phyloP scores from a whole-genome alignment of 495 filamentous ascomycete species.

The Trichoderma reesei region DNA sequence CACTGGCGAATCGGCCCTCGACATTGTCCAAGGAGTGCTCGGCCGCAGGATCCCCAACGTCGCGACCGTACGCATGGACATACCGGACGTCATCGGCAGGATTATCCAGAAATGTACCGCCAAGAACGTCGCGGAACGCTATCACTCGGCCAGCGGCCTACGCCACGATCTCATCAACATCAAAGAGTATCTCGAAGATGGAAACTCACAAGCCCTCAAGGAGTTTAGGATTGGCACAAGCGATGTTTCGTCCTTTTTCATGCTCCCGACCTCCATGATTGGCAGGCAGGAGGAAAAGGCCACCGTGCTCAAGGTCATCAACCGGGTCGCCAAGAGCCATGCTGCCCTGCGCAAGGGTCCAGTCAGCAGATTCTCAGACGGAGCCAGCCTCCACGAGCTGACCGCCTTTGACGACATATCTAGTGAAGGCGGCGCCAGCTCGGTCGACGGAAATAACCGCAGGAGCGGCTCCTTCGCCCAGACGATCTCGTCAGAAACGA shows the following conservation, averaged over 20 bases:
- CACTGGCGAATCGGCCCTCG: constrained; percentile 65
- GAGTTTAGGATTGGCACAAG: constrained; percentile 62
- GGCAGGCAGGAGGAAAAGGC: constrained; percentile 63
- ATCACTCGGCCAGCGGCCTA: constrained; percentile 73
- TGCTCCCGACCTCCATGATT: constrained; percentile 67
- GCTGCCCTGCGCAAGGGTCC: constrained; percentile 35
- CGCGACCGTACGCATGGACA: constrained; percentile 61
- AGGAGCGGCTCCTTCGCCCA: constrained; percentile 32
- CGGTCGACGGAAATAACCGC: constrained; percentile 31
- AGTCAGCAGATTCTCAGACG: constrained; percentile 37
- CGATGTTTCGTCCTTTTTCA: constrained; percentile 81
- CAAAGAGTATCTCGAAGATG: constrained; percentile 59
- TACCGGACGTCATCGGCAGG: constrained; percentile 67
- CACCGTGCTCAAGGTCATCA: constrained; percentile 59
- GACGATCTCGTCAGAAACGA: constrained; percentile 40
- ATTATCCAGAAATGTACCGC: constrained; percentile 87
- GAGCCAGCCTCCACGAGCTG: constrained; percentile 48
- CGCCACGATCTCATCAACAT: constrained; percentile 65
- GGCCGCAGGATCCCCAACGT: constrained; percentile 64
- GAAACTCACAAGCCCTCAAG: constrained; percentile 57
- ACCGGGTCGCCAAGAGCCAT: constrained; percentile 57
- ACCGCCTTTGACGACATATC: constrained; percentile 42
- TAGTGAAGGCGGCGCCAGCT: constrained; percentile 38
- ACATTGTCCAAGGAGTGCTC: constrained; percentile 81
- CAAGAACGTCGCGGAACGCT: constrained; percentile 73